A percentile compares a stretch with the other conserved stretches of the same genome.
Conservation (phyloP, 2,329 filamentous ascomycete genomes). For the Berkeleyomyces basicola region DNA sequence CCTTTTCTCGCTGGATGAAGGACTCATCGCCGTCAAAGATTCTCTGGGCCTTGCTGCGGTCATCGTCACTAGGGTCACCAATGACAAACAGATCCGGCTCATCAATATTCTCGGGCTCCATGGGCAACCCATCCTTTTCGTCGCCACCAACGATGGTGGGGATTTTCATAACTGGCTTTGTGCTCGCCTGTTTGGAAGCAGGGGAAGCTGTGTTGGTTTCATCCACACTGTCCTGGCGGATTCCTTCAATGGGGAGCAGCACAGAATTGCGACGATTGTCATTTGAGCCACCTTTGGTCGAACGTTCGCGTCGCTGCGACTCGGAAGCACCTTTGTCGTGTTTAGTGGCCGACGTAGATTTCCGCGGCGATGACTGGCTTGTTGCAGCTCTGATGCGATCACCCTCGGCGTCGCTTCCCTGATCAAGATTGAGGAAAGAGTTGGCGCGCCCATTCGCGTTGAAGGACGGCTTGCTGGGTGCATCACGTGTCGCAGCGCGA, state of each 20-base stretch:
- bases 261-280: constrained; percentile 23
- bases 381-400: constrained; percentile 15
- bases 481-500: constrained; percentile 18
- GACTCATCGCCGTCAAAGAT: constrained; percentile 78
- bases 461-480: constrained; percentile 22
- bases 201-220: constrained; percentile 25
- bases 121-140: constrained; percentile 16
- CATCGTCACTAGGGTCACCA: constrained; percentile 47
- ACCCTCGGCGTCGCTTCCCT: constrained; percentile 30
- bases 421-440: constrained; percentile 35
- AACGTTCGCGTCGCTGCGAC: background rate
- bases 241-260: constrained; percentile 27
- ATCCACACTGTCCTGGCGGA: constrained; percentile 21
- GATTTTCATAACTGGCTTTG: constrained; percentile 3
- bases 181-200: constrained; percentile 22
- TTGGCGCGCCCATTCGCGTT: constrained; percentile 24
- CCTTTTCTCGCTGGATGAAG: constrained; percentile 60
- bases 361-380: background rate
- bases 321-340: constrained; percentile 1
- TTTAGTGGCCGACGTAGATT: background rate
- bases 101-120: constrained; percentile 31
- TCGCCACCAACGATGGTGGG: constrained; percentile 31
- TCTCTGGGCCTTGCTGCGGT: constrained; percentile 59
- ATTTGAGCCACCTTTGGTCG: constrained; percentile 18
- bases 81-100: constrained; percentile 38